Evolutionary conservation across 805 yeast species (phyloP).

Genomic region (Lachancea nothofagi): DNA sequence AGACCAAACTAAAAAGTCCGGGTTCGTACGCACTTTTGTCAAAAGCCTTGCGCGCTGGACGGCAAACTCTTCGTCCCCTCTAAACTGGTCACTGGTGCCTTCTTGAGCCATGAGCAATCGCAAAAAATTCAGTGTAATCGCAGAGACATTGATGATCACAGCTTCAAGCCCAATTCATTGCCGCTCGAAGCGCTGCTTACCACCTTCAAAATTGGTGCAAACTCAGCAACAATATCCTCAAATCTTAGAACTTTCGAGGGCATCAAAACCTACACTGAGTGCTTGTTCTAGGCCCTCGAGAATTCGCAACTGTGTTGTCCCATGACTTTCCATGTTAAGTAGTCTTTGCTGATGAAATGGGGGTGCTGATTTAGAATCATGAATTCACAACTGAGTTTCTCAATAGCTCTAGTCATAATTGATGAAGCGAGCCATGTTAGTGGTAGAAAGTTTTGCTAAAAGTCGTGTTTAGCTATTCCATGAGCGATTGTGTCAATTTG

Average conservation of each 20-base stretch:
- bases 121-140: conserved; percentile 40
- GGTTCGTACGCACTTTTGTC: conserved; percentile 32
- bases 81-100: conserved; percentile 13
- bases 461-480: no score
- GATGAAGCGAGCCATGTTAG: no score
- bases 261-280: conserved; percentile 33
- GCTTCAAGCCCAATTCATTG: conserved; percentile 12
- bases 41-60: conserved; percentile 46
- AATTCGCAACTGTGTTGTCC: conserved; percentile 34
- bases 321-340: conserved; percentile 33
- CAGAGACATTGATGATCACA: conserved; percentile 34
- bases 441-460: no score
- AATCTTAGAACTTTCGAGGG: conserved; percentile 41
- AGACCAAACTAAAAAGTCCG: conserved; percentile 47
- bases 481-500: no score
- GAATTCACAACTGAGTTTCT: no score
- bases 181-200: conserved; percentile 37
- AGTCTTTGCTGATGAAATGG: no score
- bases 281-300: conserved; percentile 32
- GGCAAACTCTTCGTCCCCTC: conserved; percentile 29
- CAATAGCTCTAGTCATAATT: no score
- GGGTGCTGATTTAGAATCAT: no score
- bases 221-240: conserved; percentile 43
- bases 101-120: conserved; percentile 38
- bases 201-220: conserved; percentile 43